Evolutionary conservation across 176 grass and related monocot species (phyloP).

Genomic region (Aegilops umbellulata): DNA sequence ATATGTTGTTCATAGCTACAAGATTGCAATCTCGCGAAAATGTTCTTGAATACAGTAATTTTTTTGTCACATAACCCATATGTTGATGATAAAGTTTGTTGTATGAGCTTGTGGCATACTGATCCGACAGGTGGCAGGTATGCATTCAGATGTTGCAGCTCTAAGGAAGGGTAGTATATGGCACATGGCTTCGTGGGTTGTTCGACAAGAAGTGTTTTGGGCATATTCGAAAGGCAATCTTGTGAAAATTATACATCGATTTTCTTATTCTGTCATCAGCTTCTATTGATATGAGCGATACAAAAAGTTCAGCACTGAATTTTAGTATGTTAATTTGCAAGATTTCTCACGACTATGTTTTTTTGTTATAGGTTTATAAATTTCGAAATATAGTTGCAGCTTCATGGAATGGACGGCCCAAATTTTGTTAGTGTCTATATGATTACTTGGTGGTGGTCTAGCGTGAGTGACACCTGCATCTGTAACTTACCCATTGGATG

Average conservation of each 20-base stretch:
- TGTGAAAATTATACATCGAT: slow-evolving; percentile 78
- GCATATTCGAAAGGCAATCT: slow-evolving; percentile 96
- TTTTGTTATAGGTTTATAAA: slow-evolving; percentile 17
- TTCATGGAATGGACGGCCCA: neutral
- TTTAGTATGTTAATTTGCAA: neutral
- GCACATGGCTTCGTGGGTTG: slow-evolving; percentile 69
- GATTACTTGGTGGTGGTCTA: slow-evolving; percentile 74
- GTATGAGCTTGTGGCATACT: neutral
- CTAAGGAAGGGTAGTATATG: slow-evolving; percentile 72
- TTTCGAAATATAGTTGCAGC: slow-evolving; percentile 34
- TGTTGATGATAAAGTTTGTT: neutral
- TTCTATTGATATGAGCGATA: slow-evolving; percentile 88
- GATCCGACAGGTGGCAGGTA: slow-evolving; percentile 72
- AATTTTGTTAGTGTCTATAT: slow-evolving; percentile 46
- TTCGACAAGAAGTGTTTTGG: slow-evolving; percentile 73
- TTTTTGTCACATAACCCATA: neutral
- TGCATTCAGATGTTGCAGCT: slow-evolving; percentile 74
- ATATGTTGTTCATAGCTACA: neutral
- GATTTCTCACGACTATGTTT: neutral
- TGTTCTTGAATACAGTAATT: neutral
- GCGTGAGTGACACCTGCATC: slow-evolving; percentile 87
- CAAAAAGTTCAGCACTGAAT: slow-evolving; percentile 52
- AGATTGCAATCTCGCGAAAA: neutral
- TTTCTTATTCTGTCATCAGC: slow-evolving; percentile 85
- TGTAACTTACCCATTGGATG: slow-evolving; percentile 76